Evolutionary conservation across 139 green algal genomes (phyloP), one percentile per base, ranked within the genome.

Genomic region (Ettlia oleoabundans): DNA sequence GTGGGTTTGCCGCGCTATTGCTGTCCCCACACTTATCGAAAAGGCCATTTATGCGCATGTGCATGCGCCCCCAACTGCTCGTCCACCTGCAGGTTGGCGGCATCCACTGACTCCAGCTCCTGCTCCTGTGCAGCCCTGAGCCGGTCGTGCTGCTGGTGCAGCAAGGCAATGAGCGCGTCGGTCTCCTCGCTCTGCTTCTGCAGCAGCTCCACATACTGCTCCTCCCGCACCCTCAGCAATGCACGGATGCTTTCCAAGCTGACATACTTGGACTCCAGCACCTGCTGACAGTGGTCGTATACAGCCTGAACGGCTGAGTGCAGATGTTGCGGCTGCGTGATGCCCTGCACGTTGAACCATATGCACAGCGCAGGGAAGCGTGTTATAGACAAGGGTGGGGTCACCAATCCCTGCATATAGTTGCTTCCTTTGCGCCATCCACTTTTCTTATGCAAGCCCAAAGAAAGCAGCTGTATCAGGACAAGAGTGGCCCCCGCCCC

Each of bases 51-150:
- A n/a, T n/a, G n/a, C n/a, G n/a, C n/a, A n/a, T n/a, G n/a, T n/a
- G n/a, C n/a, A n/a, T 65, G 55, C 55, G 1, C 35, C 65, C n/a
- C 32, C 65, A 33, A 1, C 62, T 8, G 2, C 65, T 3, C 33
- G 28, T 37, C 13, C 51, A 70, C 77, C 77, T 82, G 78, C 78
- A 83, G 37, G 66, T 83, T 77, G 2, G 78, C 65, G 35, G 47
- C 78, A 47, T 83, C 66, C 47, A 76, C 78, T 8, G 78, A 65
- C 78, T 78, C 78, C 47, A 83, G 65, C 37, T 58, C 65, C 47
- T 19, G 15, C 47, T 77, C 65, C 65, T 83, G 78, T 47, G 5
- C 65, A 10, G 2, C 63, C 41, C 42, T 61, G 22, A 62, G 65
- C 78, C 8, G 22, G 24, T 7, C 42, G 18, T 66, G 30, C 62